Evolutionary conservation across 805 yeast species (phyloP).

Genomic region (Kodamaea hsintzibuensis): DNA sequence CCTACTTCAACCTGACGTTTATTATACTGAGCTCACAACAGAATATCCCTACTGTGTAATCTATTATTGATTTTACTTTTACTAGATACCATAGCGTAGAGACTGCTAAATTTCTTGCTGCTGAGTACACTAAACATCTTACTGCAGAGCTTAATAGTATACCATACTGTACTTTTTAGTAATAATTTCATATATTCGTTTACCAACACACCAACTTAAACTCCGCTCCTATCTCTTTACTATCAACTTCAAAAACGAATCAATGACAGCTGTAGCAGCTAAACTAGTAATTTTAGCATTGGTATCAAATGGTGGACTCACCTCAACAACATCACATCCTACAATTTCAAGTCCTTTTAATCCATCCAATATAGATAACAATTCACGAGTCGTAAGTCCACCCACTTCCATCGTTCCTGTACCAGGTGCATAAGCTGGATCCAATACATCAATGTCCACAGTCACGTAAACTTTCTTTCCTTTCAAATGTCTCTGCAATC

Average conservation of each 20-base stretch:
- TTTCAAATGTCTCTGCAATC: slow-evolving; percentile 35
- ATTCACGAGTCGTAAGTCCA: slow-evolving; percentile 65
- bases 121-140: too few species aligned
- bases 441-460: slow-evolving; percentile 63
- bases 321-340: slow-evolving; percentile 80
- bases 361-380: slow-evolving; percentile 58
- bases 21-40: too few species aligned
- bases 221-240: slow-evolving; percentile 27
- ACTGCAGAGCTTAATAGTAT: too few species aligned
- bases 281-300: slow-evolving; percentile 61
- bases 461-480: slow-evolving; percentile 45
- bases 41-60: too few species aligned
- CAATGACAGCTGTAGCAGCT: slow-evolving; percentile 66
- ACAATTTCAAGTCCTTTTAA: slow-evolving; percentile 60
- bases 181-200: too few species aligned
- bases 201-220: too few species aligned
- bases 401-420: slow-evolving; percentile 82
- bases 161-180: too few species aligned
- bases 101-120: too few species aligned
- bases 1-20: too few species aligned
- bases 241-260: slow-evolving; percentile 49
- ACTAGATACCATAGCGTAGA: too few species aligned
- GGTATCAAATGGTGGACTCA: slow-evolving; percentile 63
- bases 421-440: slow-evolving; percentile 74
- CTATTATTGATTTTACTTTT: too few species aligned